Evolutionary conservation across 768 basidiomycete species (phyloP), one percentile per base, ranked within the genome.

Genomic region (Collybia sordida): DNA sequence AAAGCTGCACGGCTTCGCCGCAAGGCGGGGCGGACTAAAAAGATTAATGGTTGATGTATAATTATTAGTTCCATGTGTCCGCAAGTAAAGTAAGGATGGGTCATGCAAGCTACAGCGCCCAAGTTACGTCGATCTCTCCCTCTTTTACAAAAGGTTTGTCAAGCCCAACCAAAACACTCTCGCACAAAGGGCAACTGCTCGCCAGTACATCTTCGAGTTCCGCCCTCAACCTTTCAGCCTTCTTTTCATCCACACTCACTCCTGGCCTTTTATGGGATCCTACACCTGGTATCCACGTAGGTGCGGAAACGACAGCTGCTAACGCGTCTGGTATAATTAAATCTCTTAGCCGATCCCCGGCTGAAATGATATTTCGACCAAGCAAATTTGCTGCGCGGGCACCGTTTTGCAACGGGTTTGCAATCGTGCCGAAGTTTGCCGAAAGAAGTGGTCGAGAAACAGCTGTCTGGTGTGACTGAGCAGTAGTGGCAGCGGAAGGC

Each of bases 271-370:
- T 78, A 4, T 75, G 74, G 17, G 75, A 72, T 11, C 79, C 81
- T 54, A 86, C 84, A 24, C 82, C 81, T 18, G 88, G 85, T 56
- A 90, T 85, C 88, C 88, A 91, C 15, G 75, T 75, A 3, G 88
- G 86, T 4, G 86, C 79, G 1, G 88, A 83, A 47, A 98, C 88
- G 18, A 93, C 80, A 25, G 83, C 80, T 23, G 92, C 94, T 12
- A 98, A 78, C 3, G 93, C 90, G 60, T 98, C 97, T 11, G 97
- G 97, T 6, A 98, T 72, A 59, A 99, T 96, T 44, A 98, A 74
- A 64, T 98, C 94, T 37, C 94, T 81, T 45, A 99, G 69, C 49
- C 83, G 82, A 66, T 98, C 96, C 4, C 93, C 91, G 0, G 93
- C 93, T 18, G 88, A 90, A 21, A 94, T 81, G 15, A 97, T 72